These are phyloP conservation scores for Suillus subluteus DNA, from an alignment of 768 basidiomycete genomes.

Conservation along the genomic window DNA sequence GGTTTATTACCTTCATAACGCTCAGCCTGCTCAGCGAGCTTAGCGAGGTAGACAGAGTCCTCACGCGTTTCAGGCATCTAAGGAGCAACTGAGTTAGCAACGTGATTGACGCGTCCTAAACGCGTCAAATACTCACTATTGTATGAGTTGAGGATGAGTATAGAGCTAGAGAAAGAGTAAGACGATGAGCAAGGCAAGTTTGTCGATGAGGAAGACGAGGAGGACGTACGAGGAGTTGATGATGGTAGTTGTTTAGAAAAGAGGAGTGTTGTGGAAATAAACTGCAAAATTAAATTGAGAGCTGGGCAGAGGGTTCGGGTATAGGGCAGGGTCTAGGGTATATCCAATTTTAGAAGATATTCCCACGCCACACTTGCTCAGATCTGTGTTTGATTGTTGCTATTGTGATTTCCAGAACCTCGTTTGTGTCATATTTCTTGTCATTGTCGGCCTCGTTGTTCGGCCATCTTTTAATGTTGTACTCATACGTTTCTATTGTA, in stretches of 20 bases:
- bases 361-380: conserved; percentile 31
- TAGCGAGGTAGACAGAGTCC: conserved; percentile 99
- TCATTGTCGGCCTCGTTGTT: conserved; percentile 13
- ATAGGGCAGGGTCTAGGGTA: conserved; percentile 44
- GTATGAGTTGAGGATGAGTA: conserved; percentile 28
- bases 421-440: background rate
- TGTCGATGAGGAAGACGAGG: conserved; percentile 33
- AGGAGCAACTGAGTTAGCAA: conserved; percentile 18
- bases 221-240: conserved; percentile 47
- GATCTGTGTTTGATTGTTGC: conserved; percentile 14
- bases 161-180: conserved; percentile 21
- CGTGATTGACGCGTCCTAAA: conserved; percentile 40
- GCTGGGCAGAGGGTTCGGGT: conserved; percentile 74
- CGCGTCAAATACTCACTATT: conserved; percentile 49
- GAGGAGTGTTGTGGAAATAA: conserved; percentile 50
- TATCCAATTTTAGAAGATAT: conserved; percentile 18
- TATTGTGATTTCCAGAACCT: conserved; percentile 15
- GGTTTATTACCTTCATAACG: conserved; percentile 85
- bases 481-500: background rate
- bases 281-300: conserved; percentile 65
- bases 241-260: conserved; percentile 51
- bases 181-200: conserved; percentile 40
- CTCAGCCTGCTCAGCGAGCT: conserved; percentile 99
- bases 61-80: conserved; percentile 85
- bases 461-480: background rate